A percentile compares a stretch with the other conserved stretches of the same genome.
Conservation (phyloP, 2,329 filamentous ascomycete genomes). For the Sordariomycetes sp. region DNA sequence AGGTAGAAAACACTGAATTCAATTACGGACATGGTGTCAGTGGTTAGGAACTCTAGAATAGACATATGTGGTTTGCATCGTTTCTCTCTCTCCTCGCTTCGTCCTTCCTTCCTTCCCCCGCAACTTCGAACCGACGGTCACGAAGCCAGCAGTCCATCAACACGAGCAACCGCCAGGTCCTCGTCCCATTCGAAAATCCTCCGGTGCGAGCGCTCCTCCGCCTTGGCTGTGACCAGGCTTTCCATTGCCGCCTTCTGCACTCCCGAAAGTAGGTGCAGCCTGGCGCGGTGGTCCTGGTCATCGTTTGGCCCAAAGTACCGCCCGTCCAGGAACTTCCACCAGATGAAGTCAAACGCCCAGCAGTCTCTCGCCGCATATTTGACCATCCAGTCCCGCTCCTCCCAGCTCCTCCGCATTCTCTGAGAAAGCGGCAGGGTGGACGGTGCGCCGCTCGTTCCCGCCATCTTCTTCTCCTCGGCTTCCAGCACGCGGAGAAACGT, state of each 20-base stretch:
- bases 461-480: slow-evolving; percentile 15
- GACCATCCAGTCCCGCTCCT: slow-evolving; percentile 19
- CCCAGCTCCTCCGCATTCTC: slow-evolving; percentile 26
- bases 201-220: slow-evolving; percentile 7
- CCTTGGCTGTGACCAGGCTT: slow-evolving; percentile 9
- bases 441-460: background rate
- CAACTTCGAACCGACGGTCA: background rate
- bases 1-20: background rate
- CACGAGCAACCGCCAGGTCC: background rate
- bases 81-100: too few species aligned
- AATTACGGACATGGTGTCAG: background rate
- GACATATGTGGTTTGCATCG: too few species aligned
- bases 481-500: slow-evolving; percentile 21
- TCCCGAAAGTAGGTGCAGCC: slow-evolving; percentile 11
- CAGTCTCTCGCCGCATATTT: slow-evolving; percentile 23
- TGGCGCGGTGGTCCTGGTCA: slow-evolving; percentile 9
- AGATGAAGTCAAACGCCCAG: slow-evolving; percentile 25
- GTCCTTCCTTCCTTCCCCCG: too few species aligned
- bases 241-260: slow-evolving; percentile 14
- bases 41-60: background rate
- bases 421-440: slow-evolving; percentile 14
- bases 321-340: slow-evolving; percentile 23
- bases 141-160: slow-evolving; percentile 3
- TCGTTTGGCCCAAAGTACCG: slow-evolving; percentile 19
- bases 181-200: slow-evolving; percentile 10